Percentiles rank a stretch among this genome's conserved stretches.
phyloP scores from a whole-genome alignment of 2,329 filamentous ascomycete species.

The Hymenoscyphus repandus region DNA sequence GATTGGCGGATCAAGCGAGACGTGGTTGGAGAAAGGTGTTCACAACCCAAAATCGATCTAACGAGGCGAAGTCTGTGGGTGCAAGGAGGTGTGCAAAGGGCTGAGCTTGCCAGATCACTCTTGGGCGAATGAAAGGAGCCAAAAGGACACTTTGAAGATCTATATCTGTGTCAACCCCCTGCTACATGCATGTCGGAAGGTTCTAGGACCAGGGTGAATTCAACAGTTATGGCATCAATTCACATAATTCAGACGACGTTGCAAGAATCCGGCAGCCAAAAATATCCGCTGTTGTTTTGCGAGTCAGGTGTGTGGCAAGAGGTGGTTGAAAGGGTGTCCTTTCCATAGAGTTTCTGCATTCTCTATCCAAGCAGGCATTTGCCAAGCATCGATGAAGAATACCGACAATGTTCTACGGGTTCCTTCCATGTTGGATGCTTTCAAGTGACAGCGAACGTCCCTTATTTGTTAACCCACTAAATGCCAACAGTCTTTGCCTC shows the following conservation, averaged over 20 bases:
- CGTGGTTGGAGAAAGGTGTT: background rate
- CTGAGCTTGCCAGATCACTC: no score
- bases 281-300: background rate
- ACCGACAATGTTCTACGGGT: no score
- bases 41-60: background rate
- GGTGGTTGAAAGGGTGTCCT: background rate
- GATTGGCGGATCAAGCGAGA: constrained; percentile 1
- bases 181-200: background rate
- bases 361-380: no score
- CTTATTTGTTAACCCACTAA: no score
- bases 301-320: constrained; percentile 1
- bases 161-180: background rate
- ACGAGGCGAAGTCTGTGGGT: constrained; percentile 4
- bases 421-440: no score
- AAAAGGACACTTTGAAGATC: no score
- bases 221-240: background rate
- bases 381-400: no score
- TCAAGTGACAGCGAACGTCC: no score
- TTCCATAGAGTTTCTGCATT: background rate
- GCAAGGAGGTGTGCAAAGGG: background rate
- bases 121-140: constrained; percentile 4
- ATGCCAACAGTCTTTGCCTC: no score
- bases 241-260: constrained; percentile 5
- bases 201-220: background rate
- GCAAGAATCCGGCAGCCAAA: background rate